Evolutionary conservation across 106 monocot species (phyloP).

Genomic region (Dendrobium chrysotoxum): DNA sequence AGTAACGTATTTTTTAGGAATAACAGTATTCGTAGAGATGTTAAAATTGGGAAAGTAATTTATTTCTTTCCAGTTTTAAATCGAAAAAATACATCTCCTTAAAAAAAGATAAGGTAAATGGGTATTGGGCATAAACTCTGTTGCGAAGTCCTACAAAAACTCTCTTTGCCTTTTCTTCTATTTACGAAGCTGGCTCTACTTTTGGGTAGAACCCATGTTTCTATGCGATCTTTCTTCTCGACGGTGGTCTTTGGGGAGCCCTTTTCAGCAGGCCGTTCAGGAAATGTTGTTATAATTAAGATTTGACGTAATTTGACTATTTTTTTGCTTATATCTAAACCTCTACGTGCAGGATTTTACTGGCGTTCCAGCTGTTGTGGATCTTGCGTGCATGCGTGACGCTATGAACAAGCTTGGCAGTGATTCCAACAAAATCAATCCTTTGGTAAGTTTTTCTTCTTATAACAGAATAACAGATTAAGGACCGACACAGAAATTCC

Average conservation of each 20-base stretch:
- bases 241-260: background rate
- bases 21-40: background rate
- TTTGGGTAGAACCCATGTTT: background rate
- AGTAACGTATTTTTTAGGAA: background rate
- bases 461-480: background rate
- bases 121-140: background rate
- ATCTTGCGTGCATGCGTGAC: constrained; percentile 89
- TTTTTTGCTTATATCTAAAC: background rate
- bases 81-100: no score
- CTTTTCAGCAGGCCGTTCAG: background rate
- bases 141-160: background rate
- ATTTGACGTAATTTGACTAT: background rate
- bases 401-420: constrained; percentile 80
- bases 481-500: background rate
- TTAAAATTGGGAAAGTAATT: background rate
- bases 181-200: background rate
- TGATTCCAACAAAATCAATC: constrained; percentile 82
- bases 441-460: constrained; percentile 48
- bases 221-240: background rate
- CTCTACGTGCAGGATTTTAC: constrained; percentile 65
- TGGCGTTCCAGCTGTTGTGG: constrained; percentile 91
- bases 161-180: background rate
- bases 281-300: background rate
- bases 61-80: background rate
- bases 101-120: background rate